Percentiles rank a stretch among this genome's conserved stretches.
phyloP scores from a whole-genome alignment of 345 rosid genomes.

The Lepidium aucheri region DNA sequence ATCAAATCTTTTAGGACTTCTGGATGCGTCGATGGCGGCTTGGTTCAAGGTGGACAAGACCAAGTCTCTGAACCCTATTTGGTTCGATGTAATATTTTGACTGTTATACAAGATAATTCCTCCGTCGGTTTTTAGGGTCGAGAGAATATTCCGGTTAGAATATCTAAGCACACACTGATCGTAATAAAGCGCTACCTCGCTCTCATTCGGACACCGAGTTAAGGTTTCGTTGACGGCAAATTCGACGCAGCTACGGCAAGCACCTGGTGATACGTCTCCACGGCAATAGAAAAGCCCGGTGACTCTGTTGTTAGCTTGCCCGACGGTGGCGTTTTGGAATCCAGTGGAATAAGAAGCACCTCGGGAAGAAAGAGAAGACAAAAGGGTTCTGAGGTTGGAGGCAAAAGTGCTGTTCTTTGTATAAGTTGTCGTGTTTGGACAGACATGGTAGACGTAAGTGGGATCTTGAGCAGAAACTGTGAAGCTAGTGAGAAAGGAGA shows the following conservation, averaged over 20 bases:
- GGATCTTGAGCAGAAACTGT: conserved; percentile 26
- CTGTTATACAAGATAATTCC: background rate
- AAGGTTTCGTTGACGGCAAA: background rate
- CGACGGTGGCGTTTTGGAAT: conserved; percentile 35
- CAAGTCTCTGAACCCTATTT: background rate
- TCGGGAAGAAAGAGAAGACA: conserved; percentile 21
- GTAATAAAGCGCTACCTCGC: conserved; percentile 17
- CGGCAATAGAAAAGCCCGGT: conserved; percentile 39
- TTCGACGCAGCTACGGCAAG: conserved; percentile 28
- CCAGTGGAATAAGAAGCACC: conserved; percentile 16
- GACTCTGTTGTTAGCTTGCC: conserved; percentile 12
- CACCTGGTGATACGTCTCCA: conserved; percentile 12
- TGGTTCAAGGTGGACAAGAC: background rate
- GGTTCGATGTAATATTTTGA: background rate
- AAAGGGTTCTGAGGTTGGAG: conserved; percentile 31
- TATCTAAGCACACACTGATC: conserved; percentile 40
- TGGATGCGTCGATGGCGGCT: background rate
- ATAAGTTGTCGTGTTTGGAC: conserved; percentile 18
- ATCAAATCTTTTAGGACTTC: conserved; percentile 22
- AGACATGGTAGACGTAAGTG: background rate
- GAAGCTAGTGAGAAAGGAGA: conserved; percentile 8
- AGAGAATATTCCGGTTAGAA: conserved; percentile 16
- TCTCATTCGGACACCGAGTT: conserved; percentile 17
- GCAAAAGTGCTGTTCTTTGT: conserved; percentile 27
- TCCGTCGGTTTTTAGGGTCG: accelerated